Conservation (phyloP, 2,329 filamentous ascomycete species). For the Didymella keratinophila region DNA sequence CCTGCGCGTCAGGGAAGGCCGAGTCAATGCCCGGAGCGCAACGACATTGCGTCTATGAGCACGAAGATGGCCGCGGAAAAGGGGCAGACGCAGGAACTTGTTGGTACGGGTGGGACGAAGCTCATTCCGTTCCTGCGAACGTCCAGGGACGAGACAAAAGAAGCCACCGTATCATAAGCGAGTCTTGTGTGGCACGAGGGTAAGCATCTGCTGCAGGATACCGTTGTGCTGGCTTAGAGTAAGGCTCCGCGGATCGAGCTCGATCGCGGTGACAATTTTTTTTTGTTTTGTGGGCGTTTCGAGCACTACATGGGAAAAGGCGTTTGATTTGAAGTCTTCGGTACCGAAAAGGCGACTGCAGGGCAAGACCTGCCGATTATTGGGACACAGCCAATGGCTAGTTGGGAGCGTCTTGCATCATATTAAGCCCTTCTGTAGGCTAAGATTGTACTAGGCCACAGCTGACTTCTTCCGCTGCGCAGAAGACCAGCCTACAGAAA, state of each 20-base stretch:
- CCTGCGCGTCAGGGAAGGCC: slow-evolving; percentile 46
- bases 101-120: slow-evolving; percentile 62
- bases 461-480: neutral
- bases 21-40: slow-evolving; percentile 31
- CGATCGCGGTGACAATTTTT: neutral
- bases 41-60: slow-evolving; percentile 58
- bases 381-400: neutral
- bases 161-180: slow-evolving; percentile 41
- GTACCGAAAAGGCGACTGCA: neutral
- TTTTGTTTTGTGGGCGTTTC: slow-evolving; percentile 1
- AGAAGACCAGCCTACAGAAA: slow-evolving; percentile 12
- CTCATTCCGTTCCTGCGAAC: slow-evolving; percentile 63
- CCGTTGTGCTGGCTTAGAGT: neutral
- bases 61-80: slow-evolving; percentile 46
- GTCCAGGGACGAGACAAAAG: slow-evolving; percentile 60
- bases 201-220: too few species aligned
- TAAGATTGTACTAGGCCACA: neutral
- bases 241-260: neutral
- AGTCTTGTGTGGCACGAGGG: neutral
- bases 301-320: slow-evolving; percentile 7
- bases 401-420: neutral
- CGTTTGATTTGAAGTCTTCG: neutral
- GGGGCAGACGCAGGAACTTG: slow-evolving; percentile 50
- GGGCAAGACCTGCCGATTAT: neutral
- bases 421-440: neutral